A percentile compares a stretch with the other conserved stretches of the same genome.
phyloP scores from a whole-genome alignment of 176 grass and related monocot genomes.

The Miscanthus lutarioriparius region DNA sequence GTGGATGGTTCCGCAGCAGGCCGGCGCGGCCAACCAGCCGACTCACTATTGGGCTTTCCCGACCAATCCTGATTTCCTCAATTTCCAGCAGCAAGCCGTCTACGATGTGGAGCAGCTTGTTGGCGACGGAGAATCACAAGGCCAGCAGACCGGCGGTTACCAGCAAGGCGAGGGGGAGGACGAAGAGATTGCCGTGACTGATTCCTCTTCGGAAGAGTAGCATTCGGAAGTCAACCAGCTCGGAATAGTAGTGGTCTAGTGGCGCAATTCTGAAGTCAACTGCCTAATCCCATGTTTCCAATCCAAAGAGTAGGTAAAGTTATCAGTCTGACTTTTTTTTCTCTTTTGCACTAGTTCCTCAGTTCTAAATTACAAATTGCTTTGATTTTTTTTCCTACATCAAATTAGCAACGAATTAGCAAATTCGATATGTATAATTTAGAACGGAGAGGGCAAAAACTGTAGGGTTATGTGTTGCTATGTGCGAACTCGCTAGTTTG shows the following conservation, averaged over 20 bases:
- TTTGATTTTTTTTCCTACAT: too few species aligned
- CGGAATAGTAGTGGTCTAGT: background rate
- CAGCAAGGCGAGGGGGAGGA: conserved; percentile 28
- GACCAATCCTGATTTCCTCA: conserved; percentile 46
- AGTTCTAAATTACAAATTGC: too few species aligned
- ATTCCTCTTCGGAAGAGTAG: conserved; percentile 53
- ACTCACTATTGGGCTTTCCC: conserved; percentile 58
- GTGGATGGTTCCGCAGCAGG: conserved; percentile 72
- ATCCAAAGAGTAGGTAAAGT: too few species aligned
- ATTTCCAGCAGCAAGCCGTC: conserved; percentile 17
- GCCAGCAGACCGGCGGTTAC: conserved; percentile 15
- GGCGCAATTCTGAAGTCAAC: too few species aligned
- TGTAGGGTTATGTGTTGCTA: too few species aligned
- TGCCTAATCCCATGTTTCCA: too few species aligned
- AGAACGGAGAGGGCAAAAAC: too few species aligned
- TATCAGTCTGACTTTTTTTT: too few species aligned
- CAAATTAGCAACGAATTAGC: too few species aligned
- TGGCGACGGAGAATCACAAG: conserved; percentile 33
- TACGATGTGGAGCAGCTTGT: background rate
- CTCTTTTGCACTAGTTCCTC: too few species aligned
- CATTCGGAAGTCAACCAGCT: conserved; percentile 26
- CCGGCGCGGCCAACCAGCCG: conserved; percentile 30
- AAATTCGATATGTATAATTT: too few species aligned
- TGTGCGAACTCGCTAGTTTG: too few species aligned
- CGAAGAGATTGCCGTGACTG: conserved; percentile 48